A percentile compares a stretch with the other conserved stretches of the same genome.
phyloP scores from a whole-genome alignment of 179 eudicot genomes.

The Vitellaria paradoxa region DNA sequence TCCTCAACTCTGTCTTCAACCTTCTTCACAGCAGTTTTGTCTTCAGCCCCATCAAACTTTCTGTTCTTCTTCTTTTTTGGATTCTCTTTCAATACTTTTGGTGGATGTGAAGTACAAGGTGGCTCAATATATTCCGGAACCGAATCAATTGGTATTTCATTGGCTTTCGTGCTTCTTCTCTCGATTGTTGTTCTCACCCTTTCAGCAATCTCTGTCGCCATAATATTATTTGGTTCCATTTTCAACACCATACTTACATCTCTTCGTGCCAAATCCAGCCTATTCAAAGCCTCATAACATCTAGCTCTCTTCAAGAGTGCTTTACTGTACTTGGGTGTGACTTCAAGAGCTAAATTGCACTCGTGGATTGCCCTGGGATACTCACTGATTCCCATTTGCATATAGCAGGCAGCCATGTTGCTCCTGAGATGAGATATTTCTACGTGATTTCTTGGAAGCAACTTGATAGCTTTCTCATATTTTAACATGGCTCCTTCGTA shows the following conservation, averaged over 20 bases:
- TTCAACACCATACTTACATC: constrained; percentile 61
- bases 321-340: constrained; percentile 80
- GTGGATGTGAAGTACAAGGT: constrained; percentile 28
- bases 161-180: constrained; percentile 28
- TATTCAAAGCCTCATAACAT: constrained; percentile 81
- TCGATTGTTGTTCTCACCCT: constrained; percentile 53
- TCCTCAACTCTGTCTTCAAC: constrained; percentile 19
- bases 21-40: constrained; percentile 31
- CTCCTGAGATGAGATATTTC: constrained; percentile 81
- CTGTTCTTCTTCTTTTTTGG: constrained; percentile 24
- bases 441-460: constrained; percentile 81
- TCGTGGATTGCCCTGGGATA: constrained; percentile 89
- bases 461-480: constrained; percentile 80
- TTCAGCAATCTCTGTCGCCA: constrained; percentile 72
- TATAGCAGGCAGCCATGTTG: constrained; percentile 86
- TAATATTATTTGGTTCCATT: constrained; percentile 76
- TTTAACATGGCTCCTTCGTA: constrained; percentile 88
- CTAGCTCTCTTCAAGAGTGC: constrained; percentile 91
- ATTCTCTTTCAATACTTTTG: constrained; percentile 24
- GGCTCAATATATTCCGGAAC: constrained; percentile 49
- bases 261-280: constrained; percentile 68
- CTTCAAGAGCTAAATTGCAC: constrained; percentile 90
- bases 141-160: constrained; percentile 26
- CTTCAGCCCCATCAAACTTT: constrained; percentile 17
- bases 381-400: constrained; percentile 86